These are phyloP conservation scores for Vigna reflexopilosa DNA, from an alignment of 306 rosid species.

Conservation along the genomic window DNA sequence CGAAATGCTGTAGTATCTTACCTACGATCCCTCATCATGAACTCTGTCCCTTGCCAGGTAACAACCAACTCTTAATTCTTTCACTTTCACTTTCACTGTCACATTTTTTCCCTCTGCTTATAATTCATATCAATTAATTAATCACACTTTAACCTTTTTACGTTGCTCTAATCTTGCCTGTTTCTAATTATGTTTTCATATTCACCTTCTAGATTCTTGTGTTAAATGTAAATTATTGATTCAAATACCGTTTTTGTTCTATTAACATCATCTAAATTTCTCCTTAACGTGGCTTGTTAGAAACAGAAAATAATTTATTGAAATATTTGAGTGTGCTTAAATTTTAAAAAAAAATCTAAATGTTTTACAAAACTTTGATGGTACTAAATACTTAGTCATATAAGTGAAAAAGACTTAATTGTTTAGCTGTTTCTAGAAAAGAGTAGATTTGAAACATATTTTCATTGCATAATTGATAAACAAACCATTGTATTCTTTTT, in stretches of 20 bases:
- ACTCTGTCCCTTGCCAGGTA: conserved; percentile 71
- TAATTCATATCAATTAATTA: not conserved
- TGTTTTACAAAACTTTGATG: no score
- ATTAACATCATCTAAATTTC: not conserved
- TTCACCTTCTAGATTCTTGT: not conserved
- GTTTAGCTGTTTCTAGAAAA: no score
- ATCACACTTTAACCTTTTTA: not conserved
- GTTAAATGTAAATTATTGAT: not conserved
- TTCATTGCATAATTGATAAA: no score
- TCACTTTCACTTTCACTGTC: no score
- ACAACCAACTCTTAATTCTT: no score
- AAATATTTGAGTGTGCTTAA: not conserved
- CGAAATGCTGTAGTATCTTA: conserved; percentile 67
- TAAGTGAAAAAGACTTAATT: no score
- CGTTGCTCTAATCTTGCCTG: not conserved
- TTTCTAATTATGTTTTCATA: not conserved
- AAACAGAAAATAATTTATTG: conserved; percentile 14
- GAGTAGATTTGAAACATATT: no score
- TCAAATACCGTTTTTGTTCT: not conserved
- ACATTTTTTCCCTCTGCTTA: no score
- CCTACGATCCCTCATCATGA: conserved; percentile 58
- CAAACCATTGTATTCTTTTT: no score
- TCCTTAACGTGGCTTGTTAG: not conserved
- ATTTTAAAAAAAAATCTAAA: no score
- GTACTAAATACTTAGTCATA: no score